Base-by-base conservation (phyloP, 768 basidiomycete species). In the Neoboletus subvelutipes region DNA sequence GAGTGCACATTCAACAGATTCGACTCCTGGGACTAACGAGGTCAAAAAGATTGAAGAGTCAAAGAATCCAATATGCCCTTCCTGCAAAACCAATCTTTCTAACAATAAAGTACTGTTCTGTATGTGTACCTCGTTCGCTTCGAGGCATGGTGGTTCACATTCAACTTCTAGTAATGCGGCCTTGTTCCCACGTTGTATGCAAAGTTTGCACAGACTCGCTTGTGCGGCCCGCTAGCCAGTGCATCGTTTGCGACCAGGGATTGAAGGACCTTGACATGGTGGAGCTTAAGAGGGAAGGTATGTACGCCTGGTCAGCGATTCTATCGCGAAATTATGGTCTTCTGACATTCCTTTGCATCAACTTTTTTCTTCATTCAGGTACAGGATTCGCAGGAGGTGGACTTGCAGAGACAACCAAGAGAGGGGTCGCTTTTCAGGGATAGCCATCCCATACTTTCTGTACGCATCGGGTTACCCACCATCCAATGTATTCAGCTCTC, bases 321-420 rank as follows among this genome's bases (percentile, higher is more conserved):
- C 31, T 26, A 28, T 48, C 11, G 28, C 33, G 13, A 43, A 11
- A 31, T 6, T 28, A 17, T 9, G 31, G 22, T 37, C 12, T 33
- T 45, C 12, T 12, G 5, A 28, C 26, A 22, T 51, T 36, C 24
- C 5, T 45, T 40, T 39, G 18, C 26, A 15, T 45, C 60, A 24
- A 67, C 50, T 20, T 53, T 26, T 17, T 34, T 45, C 22, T 45
- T 47, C 43, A 39, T 48, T 29, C 54, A 93, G 91, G 92, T 26
- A 98, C 95, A 11, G 94, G 95, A 0, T 98, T 91, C 67, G 94
- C 95, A 9, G 90, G 91, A 52, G 94, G 95, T n/a, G 95, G 95
- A 7, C 73, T 93, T 62, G 92, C 94, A n/a, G 92, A 96, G 74
- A 88, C 90, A 0, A 86, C 83, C 37, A 88, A 83, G 69, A 78